These are phyloP conservation scores for Colletotrichum sublineola DNA, from an alignment of 2,329 filamentous ascomycete species.

Conservation along the genomic window DNA sequence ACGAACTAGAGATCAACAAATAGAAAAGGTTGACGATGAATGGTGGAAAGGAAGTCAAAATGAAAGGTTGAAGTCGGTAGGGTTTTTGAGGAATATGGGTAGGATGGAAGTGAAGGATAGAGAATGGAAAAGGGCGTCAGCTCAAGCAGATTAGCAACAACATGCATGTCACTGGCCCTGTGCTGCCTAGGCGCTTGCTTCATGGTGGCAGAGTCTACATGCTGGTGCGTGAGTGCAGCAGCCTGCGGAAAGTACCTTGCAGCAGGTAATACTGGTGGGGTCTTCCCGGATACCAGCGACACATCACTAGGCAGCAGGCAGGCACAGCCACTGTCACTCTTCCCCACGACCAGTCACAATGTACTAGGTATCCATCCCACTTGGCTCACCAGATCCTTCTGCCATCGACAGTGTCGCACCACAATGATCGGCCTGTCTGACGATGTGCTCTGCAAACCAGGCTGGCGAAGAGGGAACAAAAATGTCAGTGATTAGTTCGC, in stretches of 20 bases:
- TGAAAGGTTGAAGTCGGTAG: neutral
- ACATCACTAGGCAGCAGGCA: conserved; percentile 35
- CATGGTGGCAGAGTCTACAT: neutral
- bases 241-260: conserved; percentile 14
- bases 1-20: neutral
- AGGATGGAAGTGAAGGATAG: neutral
- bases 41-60: neutral
- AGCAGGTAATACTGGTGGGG: neutral
- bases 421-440: neutral
- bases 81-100: neutral
- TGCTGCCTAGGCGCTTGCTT: conserved; percentile 7
- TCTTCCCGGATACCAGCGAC: conserved; percentile 7
- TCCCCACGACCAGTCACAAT: neutral
- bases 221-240: neutral
- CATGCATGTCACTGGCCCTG: conserved; percentile 16
- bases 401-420: neutral
- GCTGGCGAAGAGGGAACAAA: neutral
- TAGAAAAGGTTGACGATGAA: conserved; percentile 18
- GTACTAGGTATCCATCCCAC: too few relatives aligned
- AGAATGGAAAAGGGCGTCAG: conserved; percentile 14
- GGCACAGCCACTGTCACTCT: conserved; percentile 34
- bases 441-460: neutral
- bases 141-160: neutral
- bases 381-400: conserved; percentile 12
- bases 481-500: neutral